Evolutionary conservation across 2,329 filamentous ascomycete species (phyloP), one percentile per base, ranked within the genome.

Genomic region (Tolypocladium capitatum): DNA sequence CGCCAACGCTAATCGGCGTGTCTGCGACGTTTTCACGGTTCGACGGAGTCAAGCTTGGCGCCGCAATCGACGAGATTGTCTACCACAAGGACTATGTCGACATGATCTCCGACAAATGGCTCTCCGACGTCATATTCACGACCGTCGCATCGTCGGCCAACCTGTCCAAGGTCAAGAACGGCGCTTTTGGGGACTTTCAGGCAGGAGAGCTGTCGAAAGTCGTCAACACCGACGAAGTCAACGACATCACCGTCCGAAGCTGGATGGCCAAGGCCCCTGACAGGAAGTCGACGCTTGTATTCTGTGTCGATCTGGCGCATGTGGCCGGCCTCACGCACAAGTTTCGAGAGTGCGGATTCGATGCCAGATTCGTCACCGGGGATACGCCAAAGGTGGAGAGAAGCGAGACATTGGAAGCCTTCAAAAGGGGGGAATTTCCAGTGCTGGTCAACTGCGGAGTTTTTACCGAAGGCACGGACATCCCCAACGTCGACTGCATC

Each of bases 381-480:
- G 79, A 86, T 27, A 97, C 92, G 0, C 73, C 77, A 9, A 80
- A 78, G 50, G 63, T 76, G n/a, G 73, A 83, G 46, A 78, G 92
- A 41, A 75, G 78, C 45, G 73, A 83, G 45, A 78, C 79, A 1
- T 72, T 98, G 2, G 81, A 86, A 31, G 78, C 78, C 2, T 98
- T 98, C 65, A 84, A 77, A 53, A 74, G 70, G 2, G 77, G 81
- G 8, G 77, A 89, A 40, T 97, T 86, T 52, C 87, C 88, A 0
- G 87, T 98, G 1, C 74, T 98, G 14, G 69, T 98, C 46, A 98
- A 98, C 62, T 97, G 92, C 60, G 90, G 90, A 9, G 86, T 98
- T 36, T 97, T 95, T 59, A 97, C 91, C 0, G 92, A 98, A 68
- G 92, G 92, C 2, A 98, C 92, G 1, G 92, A 98, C 59, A 95